These are phyloP conservation scores for Ampelomyces quisqualis DNA, from an alignment of 2,329 filamentous ascomycete species.

Conservation along the genomic window DNA sequence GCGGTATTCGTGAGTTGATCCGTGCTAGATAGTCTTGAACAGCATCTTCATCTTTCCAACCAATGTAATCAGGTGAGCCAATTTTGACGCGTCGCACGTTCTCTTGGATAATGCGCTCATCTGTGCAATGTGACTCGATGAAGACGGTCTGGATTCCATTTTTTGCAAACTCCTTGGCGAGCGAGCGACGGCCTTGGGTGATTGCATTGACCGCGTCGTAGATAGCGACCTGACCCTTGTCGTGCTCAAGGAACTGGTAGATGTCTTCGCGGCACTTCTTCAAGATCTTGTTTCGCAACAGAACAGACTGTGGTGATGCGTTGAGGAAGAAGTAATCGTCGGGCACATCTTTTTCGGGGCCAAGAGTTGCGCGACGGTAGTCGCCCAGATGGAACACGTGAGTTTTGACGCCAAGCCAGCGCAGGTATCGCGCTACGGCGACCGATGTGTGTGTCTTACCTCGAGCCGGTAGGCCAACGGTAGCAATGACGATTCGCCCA, in stretches of 20 bases:
- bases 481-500: constrained; percentile 93
- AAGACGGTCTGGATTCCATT: constrained; percentile 95
- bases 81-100: constrained; percentile 98
- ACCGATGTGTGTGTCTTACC: constrained; percentile 99
- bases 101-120: constrained; percentile 90
- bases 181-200: constrained; percentile 72
- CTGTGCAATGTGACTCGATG: constrained; percentile 92
- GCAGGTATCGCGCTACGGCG: constrained; percentile 87
- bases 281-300: constrained; percentile 92
- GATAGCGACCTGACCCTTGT: constrained; percentile 97
- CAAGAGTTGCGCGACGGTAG: constrained; percentile 89
- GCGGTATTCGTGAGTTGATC: constrained; percentile 88
- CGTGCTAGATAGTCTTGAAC: constrained; percentile 87
- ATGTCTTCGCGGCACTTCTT: constrained; percentile 98
- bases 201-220: constrained; percentile 98
- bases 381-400: constrained; percentile 97
- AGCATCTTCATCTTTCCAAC: constrained; percentile 89
- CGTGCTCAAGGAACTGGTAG: constrained; percentile 91
- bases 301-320: constrained; percentile 86
- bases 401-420: constrained; percentile 97
- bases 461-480: constrained; percentile 89
- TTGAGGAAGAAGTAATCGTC: constrained; percentile 98
- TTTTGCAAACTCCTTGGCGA: constrained; percentile 97
- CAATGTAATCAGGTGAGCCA: constrained; percentile 92
- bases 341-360: constrained; percentile 78